Evolutionary conservation across 345 rosid genomes (phyloP), one percentile per base, ranked within the genome.

Genomic region (Linum usitatissimum): DNA sequence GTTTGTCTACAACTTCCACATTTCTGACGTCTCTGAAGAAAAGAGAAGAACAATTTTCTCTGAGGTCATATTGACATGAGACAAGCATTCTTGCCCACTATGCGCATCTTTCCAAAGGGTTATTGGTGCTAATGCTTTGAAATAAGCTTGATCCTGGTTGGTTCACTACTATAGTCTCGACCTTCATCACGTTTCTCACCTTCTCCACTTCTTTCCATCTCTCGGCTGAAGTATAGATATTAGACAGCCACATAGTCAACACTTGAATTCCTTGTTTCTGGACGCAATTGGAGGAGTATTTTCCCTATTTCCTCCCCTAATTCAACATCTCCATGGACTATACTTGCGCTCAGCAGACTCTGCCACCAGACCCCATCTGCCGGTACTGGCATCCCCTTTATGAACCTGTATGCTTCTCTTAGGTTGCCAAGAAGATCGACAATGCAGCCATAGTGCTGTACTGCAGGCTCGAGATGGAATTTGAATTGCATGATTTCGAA

Each of bases 211-310:
- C 83, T 12, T 36, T 70, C 85, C 85, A 81, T 71, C 70, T 81
- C 66, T 75, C 78, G n/a, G 73, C 76, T 1, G 74, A 76, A 60
- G 88, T 88, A 57, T 75, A 83, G 39, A 81, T 65, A 68, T 87
- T 83, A 0, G 91, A 87, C 60, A 87, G 83, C 83, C 0, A 84
- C 71, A 55, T 75, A 77, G 64, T 80, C 84, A 74, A 80, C 83
- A 57, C 84, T n/a, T 21, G 51, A 57, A 53, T 31, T 54, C 48
- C 53, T 28, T 12, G 23, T 65, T 5, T 60, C 40, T 28, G 21
- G 75, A 58, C 75, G 73, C 28, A 71, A 68, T 65, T 64, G 56
- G 17, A 79, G 63, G 21, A 82, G 83, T 42, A 75, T 69, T 61
- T 79, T 80, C 42, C 83, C 78, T 0, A 82, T 71, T 67, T 76